Evolutionary conservation across 176 grass and related monocot species (phyloP).

Genomic region (Eleusine indica): DNA sequence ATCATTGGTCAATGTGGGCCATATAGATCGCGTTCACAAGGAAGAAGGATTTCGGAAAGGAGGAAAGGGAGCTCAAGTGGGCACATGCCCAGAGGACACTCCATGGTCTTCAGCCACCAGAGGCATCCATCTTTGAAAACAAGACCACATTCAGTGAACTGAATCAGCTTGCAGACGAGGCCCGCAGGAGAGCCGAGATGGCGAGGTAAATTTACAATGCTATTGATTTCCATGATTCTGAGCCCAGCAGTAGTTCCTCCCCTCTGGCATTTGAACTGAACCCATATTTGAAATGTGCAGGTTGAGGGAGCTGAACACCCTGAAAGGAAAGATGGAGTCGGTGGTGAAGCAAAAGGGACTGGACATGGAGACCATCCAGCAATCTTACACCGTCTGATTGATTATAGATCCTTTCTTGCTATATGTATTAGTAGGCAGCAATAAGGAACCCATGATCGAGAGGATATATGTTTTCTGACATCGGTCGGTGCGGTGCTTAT

Average conservation of each 20-base stretch:
- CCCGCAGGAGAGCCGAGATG: constrained; percentile 80
- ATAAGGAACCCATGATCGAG: constrained; percentile 18
- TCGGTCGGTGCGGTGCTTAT: constrained; percentile 29
- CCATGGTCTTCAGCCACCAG: constrained; percentile 65
- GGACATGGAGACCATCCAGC: constrained; percentile 77
- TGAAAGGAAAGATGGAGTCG: constrained; percentile 78
- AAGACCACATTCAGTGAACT: constrained; percentile 61
- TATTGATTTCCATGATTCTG: not conserved
- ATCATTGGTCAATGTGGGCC: not conserved
- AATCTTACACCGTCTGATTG: constrained; percentile 77
- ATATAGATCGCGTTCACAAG: constrained; percentile 77
- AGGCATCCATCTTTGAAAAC: constrained; percentile 51
- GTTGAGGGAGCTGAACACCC: constrained; percentile 69
- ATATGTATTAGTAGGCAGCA: constrained; percentile 34
- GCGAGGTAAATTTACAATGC: constrained; percentile 48
- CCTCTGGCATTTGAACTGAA: not conserved
- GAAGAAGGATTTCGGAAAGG: constrained; percentile 80
- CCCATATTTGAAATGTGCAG: constrained; percentile 33
- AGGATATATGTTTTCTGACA: constrained; percentile 2
- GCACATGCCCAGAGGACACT: constrained; percentile 83
- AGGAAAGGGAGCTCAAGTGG: constrained; percentile 87
- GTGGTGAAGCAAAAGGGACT: constrained; percentile 77
- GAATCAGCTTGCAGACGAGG: constrained; percentile 81
- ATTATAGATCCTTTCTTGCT: constrained; percentile 26
- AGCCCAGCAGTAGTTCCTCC: not conserved